Evolutionary conservation across 768 basidiomycete species (phyloP), one percentile per base, ranked within the genome.

Genomic region (Rhizopogon sp.): DNA sequence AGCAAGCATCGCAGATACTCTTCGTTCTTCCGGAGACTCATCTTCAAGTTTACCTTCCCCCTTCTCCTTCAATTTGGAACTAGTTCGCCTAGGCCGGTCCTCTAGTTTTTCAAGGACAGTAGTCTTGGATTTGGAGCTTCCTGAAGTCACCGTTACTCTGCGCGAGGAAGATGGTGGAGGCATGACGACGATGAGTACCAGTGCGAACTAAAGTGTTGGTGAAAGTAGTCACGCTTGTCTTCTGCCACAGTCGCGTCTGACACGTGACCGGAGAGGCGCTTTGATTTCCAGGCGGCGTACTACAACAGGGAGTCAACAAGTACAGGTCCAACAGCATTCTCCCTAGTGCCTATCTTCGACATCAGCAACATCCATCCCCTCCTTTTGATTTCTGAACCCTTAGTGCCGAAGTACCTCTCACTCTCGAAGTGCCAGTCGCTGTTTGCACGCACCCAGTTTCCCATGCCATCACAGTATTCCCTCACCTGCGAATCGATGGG

Each of bases 1-100:
- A 2, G 74, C 69, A 20, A 79, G 78, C 89, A 90, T 91, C 1
- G 81, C 77, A 3, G 65, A 57, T 0, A 74, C 58, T 22, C 73
- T 74, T 37, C 66, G 66, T 40, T 78, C 74, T 51, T 77, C 78
- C 5, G 62, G 43, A 22, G 53, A 49, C 20, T 49, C 20, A 33
- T 37, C 47, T 49, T 22, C 16, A 7, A 20, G 9, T 9, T 37
- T 49, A 7, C 33, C 14, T 9, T 37, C 37, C 14, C 17, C 33
- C 11, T 46, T 46, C 13, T 25, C 45, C 17, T 46, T 33, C 31
- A n/a, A 31, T 47, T 33, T 47, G 31, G 4, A 33, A 17, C 17
- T 20, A 8, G 31, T 33, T 33, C 17, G 17, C 17, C 22, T 3
- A 25, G 22, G 22, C 22, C 17, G 28, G 17, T 47, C 31, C 17